A percentile compares a stretch with the other conserved stretches of the same genome.
phyloP scores from a whole-genome alignment of 495 filamentous ascomycete genomes.

The Viridothelium virens region DNA sequence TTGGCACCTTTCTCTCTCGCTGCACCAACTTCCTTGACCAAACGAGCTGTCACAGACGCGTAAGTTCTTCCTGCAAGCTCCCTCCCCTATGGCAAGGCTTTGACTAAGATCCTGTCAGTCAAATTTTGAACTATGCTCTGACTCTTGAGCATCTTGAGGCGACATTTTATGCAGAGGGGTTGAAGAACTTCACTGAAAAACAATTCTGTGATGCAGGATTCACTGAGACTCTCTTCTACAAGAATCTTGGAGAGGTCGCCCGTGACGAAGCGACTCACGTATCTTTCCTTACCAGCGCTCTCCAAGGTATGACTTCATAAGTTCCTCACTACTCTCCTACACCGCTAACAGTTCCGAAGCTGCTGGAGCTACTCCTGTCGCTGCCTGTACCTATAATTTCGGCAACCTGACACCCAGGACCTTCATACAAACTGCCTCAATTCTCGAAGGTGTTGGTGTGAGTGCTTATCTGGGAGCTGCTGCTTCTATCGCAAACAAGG shows the following conservation, averaged over 20 bases:
- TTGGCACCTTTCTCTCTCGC: neutral
- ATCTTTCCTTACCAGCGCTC: constrained; percentile 39
- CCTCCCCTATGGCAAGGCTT: too few species aligned
- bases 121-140: constrained; percentile 20
- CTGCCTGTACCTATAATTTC: constrained; percentile 45
- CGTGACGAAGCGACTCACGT: constrained; percentile 49
- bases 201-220: constrained; percentile 45
- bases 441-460: constrained; percentile 43
- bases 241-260: constrained; percentile 43
- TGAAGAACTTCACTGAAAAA: constrained; percentile 42
- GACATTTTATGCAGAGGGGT: constrained; percentile 45
- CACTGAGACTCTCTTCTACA: constrained; percentile 28
- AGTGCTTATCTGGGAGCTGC: constrained; percentile 49
- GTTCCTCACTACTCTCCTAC: neutral
- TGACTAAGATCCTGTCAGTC: neutral
- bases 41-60: constrained; percentile 1
- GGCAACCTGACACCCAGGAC: constrained; percentile 6
- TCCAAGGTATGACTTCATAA: neutral
- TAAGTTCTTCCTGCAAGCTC: neutral
- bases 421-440: constrained; percentile 37
- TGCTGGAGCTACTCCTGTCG: constrained; percentile 42
- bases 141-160: constrained; percentile 40
- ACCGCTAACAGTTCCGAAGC: constrained; percentile 17
- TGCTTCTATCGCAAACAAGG: constrained; percentile 42
- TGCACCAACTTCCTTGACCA: neutral